These are phyloP conservation scores for Brassica rapa DNA, from an alignment of 345 rosid species.

Conservation along the genomic window DNA sequence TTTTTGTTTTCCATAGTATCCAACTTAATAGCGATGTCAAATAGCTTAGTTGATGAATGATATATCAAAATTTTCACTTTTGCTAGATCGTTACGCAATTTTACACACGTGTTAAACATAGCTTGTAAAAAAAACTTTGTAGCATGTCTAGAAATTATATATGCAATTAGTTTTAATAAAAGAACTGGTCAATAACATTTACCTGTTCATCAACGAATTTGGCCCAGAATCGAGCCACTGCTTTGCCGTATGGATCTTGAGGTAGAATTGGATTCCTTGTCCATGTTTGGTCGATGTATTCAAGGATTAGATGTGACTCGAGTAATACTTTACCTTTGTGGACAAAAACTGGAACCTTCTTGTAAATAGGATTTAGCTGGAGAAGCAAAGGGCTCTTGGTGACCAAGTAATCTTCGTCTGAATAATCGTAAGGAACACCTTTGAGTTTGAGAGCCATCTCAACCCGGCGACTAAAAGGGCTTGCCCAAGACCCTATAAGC, in stretches of 20 bases:
- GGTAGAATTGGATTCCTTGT: slow-evolving; percentile 44
- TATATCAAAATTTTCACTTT: background rate
- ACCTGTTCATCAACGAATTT: slow-evolving; percentile 47
- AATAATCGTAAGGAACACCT: slow-evolving; percentile 46
- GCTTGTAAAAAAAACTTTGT: background rate
- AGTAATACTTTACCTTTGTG: slow-evolving; percentile 45
- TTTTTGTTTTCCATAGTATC: background rate
- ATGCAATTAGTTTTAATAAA: background rate
- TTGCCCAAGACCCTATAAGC: slow-evolving; percentile 46
- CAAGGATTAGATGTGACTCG: slow-evolving; percentile 49
- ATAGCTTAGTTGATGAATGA: background rate
- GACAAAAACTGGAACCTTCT: slow-evolving; percentile 50
- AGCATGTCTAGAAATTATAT: background rate
- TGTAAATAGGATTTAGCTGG: slow-evolving; percentile 40
- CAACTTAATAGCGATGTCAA: background rate
- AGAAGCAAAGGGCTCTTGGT: slow-evolving; percentile 48
- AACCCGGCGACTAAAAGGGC: slow-evolving; percentile 43
- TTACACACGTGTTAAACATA: background rate
- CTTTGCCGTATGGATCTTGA: slow-evolving; percentile 45
- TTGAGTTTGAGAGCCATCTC: slow-evolving; percentile 49
- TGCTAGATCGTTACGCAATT: background rate
- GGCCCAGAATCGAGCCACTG: slow-evolving; percentile 51
- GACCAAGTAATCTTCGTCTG: slow-evolving; percentile 38
- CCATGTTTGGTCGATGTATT: slow-evolving; percentile 59
- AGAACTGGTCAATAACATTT: background rate